Conservation (phyloP, 179 eudicot species). For the Drosera spatulata region DNA sequence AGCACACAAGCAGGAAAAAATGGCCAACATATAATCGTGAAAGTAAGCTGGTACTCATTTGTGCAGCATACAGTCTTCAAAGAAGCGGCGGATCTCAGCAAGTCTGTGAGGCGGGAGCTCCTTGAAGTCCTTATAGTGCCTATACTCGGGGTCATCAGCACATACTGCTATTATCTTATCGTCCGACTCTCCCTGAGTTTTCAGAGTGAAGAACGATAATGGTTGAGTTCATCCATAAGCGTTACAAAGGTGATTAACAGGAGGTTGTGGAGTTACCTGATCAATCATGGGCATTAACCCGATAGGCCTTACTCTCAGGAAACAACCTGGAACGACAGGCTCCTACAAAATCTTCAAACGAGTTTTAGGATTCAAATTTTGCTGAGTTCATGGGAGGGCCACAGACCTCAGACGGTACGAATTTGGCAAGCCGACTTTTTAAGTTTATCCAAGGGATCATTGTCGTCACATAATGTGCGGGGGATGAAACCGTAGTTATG, state of each 20-base stretch:
- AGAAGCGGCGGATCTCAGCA: slow-evolving; percentile 43
- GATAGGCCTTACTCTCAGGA: slow-evolving; percentile 38
- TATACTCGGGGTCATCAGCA: slow-evolving; percentile 19
- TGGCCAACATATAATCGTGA: background rate
- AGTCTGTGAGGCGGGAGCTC: slow-evolving; percentile 54
- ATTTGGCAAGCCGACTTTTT: background rate
- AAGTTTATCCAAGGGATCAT: slow-evolving; percentile 39
- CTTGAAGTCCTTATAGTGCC: slow-evolving; percentile 40
- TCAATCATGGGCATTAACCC: slow-evolving; percentile 60
- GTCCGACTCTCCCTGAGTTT: slow-evolving; percentile 38
- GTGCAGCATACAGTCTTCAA: slow-evolving; percentile 49
- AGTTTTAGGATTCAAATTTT: too few species aligned
- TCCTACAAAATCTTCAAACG: slow-evolving; percentile 13
- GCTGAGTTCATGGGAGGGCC: too few species aligned
- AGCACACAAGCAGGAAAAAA: background rate
- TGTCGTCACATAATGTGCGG: slow-evolving; percentile 49
- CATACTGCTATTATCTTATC: slow-evolving; percentile 50
- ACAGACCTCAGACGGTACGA: background rate
- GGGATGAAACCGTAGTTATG: slow-evolving; percentile 26
- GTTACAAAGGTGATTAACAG: background rate
- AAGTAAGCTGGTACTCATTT: background rate
- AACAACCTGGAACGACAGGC: slow-evolving; percentile 44
- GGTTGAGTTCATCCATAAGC: background rate
- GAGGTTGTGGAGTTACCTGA: slow-evolving; percentile 18
- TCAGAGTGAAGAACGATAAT: background rate